Evolutionary conservation across 768 basidiomycete genomes (phyloP), one percentile per base, ranked within the genome.

Genomic region (Amanita molliuscula): DNA sequence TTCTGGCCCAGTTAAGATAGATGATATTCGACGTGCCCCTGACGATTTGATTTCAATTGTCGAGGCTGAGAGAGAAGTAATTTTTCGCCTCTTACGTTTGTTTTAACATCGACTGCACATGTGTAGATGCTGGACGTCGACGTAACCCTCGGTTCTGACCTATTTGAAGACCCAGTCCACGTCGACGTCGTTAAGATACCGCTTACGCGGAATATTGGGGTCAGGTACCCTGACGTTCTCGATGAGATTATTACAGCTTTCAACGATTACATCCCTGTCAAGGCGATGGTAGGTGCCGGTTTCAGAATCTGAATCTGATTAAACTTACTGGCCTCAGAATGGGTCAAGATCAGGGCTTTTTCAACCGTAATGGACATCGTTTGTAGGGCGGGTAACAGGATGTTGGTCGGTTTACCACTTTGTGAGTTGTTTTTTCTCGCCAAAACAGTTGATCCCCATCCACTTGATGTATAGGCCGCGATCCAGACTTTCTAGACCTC

Each of bases 21-120:
- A 76, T 3, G 73, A 76, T 41, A 55, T 79, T 25, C 67, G 70
- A 36, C 70, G 62, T 50, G 70, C 71, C n/a, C 64, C 69, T 4
- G 75, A 76, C 44, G 65, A 73, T 18, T 65, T 65, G 21, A 59
- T 77, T 4, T 76, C 74, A 26, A 65, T 71, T 46, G 52, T 56
- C 52, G 65, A 68, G 16, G 68, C 68, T 3, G 63, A 68, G 40
- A 54, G 60, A 46, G 71, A 43, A 15, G 42, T 43, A 44, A 26
- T 23, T 11, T 15, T 9, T 26, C 42, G 11, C 4, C 26, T 26
- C 23, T n/a, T 20, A 13, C n/a, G 9, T 41, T 25, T 23, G 7
- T 23, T n/a, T 11, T 5, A n/a, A 6, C 11, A 43, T 15, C 25
- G 9, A 6, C 42, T 15, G 10, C 23, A 23, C 26, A 6, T 34